Base-by-base conservation (phyloP, 768 basidiomycete genomes). In the Serpula lacrymans region DNA sequence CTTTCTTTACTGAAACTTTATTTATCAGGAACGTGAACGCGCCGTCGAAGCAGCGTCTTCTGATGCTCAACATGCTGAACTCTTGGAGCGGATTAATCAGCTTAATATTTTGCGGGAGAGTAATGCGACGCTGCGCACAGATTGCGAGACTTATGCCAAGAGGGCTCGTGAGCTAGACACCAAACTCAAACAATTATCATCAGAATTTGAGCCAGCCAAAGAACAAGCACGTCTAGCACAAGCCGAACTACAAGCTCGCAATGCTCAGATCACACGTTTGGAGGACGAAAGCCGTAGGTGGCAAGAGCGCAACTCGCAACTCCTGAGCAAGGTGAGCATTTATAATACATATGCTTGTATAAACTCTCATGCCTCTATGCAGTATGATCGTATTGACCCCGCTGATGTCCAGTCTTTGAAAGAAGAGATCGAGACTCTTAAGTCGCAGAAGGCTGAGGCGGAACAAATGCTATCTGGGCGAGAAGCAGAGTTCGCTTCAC, bases 351-450 rank as follows among this genome's bases (percentile, higher is more conserved):
- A 1, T 12, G 11, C 14, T 13, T 4, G 2, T 27, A 18, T 22
- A 20, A 28, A 9, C 14, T 21, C 26, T 37, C 17, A 37, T 43
- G 26, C 22, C 20, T 0, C 16, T 44, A 3, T 46, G 18, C 27
- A 89, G 86, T 91, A 91, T 54, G 88, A 93, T 51, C 86, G 90
- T 32, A 84, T 88, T 49, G 90, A 92, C 57, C 89, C 90, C 13
- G 79, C 84, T 2, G 90, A 93, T 53, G 69, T 92, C 26, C 86
- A 90, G 53, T 71, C 75, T 6, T 70, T 93, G 39, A 87, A 82
- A 59, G 84, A 85, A 17, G 82, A 90, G 54, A 74, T 86, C 7
- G 74, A 77, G 39, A 59, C 49, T 12, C 47, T 85, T 39, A 78
- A 78, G 49, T 41, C 62, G 1, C 59, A 75, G 48, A 69, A 66